phyloP scores from a whole-genome alignment of 192 early-diverging fungal genomes.

The Coemansia sp. region DNA sequence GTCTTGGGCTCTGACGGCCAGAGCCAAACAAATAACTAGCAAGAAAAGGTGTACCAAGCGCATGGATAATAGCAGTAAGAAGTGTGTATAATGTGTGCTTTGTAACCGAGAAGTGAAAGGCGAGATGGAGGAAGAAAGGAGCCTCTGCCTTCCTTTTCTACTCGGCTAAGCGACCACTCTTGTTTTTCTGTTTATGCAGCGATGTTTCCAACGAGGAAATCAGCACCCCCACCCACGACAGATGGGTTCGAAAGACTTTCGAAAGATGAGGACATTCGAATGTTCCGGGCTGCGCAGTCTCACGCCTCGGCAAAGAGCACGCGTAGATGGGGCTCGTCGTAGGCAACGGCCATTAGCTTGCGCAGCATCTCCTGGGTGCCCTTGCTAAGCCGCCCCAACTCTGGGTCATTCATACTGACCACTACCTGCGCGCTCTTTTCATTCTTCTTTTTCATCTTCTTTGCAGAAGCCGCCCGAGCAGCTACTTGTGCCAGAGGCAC shows the following conservation, averaged over 20 bases:
- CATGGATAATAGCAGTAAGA: conserved; percentile 5
- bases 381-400: neutral
- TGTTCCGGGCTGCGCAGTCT: conserved; percentile 5
- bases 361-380: conserved; percentile 28
- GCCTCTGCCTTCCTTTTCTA: neutral
- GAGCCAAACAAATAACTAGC: conserved; percentile 16
- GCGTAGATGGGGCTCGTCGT: conserved; percentile 17
- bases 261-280: neutral
- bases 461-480: neutral
- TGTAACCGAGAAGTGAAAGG: neutral
- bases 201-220: neutral
- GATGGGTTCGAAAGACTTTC: neutral
- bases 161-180: neutral
- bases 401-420: conserved; percentile 29
- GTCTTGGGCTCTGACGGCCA: conserved; percentile 5
- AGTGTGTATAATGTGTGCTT: neutral
- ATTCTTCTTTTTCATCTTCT: neutral
- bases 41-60: conserved; percentile 6
- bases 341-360: conserved; percentile 19
- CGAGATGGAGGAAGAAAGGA: neutral
- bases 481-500: conserved; percentile 8
- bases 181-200: neutral
- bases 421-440: conserved; percentile 26
- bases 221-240: neutral
- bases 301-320: conserved; percentile 15